A percentile compares a stretch with the other conserved stretches of the same genome.
Conservation (phyloP, 164 flowering plant species). For the Magnolia officinalis region DNA sequence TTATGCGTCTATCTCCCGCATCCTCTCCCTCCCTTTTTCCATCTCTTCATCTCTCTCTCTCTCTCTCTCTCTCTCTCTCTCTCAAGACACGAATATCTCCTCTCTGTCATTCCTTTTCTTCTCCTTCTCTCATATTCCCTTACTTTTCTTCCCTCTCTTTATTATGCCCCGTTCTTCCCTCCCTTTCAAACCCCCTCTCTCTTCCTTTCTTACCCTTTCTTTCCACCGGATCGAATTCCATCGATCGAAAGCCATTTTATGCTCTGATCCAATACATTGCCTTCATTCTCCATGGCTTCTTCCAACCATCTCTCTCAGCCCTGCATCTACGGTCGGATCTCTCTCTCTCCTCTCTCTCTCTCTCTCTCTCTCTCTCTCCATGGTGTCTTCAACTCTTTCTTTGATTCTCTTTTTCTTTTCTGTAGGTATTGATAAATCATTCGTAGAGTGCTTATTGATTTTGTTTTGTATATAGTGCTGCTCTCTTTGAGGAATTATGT, state of each 20-base stretch:
- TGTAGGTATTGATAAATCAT: background rate
- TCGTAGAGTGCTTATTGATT: background rate
- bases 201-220: conserved; percentile 14
- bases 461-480: background rate
- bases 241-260: background rate
- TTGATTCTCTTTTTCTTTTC: background rate
- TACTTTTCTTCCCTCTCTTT: background rate
- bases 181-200: background rate
- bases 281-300: conserved; percentile 45
- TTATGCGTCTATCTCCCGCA: background rate
- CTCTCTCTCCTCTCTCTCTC: background rate
- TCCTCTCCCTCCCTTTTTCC: background rate
- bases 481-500: too few species aligned
- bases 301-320: conserved; percentile 60
- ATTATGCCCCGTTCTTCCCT: too few species aligned
- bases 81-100: conserved; percentile 13
- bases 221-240: background rate
- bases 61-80: conserved; percentile 1
- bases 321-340: conserved; percentile 48
- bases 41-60: background rate
- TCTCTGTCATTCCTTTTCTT: conserved; percentile 18
- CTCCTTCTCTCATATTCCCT: background rate
- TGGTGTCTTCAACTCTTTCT: background rate
- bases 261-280: conserved; percentile 26
- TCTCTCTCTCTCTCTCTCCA: background rate